Evolutionary conservation across 495 filamentous ascomycete species (phyloP), one percentile per base, ranked within the genome.

Genomic region (Aspergillus funiculosus): DNA sequence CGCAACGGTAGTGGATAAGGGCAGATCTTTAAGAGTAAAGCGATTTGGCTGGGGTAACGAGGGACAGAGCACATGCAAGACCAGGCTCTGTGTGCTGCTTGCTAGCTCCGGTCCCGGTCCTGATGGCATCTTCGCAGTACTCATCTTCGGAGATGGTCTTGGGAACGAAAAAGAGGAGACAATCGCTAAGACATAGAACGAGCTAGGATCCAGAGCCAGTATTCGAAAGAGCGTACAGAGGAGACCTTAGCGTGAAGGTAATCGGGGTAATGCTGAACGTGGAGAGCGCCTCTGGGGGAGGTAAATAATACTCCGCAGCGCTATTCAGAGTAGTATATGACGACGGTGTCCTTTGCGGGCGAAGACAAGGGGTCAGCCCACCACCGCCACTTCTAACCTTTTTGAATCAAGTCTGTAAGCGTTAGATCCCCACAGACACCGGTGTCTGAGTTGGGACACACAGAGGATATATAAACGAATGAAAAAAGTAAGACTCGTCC

Each of bases 1-100:
- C 11, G 66, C 73, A 24, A 88, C 55, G 2, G 81, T 86, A 0
- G 74, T 76, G 1, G 74, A 61, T 4, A 72, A 62, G 2, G 78
- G 63, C 11, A 86, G 43, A 14, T 69, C 61, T 2, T 69, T 55
- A 40, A 87, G 73, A 13, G 69, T 70, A 27, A 85, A 60, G 5
- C 72, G 74, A 20, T 68, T 68, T 3, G 71, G 69, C 34, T 81
- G 68, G 18, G 77, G 75, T 22, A 72, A 55, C 1, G 80, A 81
- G 2, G 82, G 83, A 51, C 81, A 86, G 7, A 87, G 52, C 31
- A 87, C 67, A 51, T 83, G 72, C 21, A 89, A 63, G 21, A 73
- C 77, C 51, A 86, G 63, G 47, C 31, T 58, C 50, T 24, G 40
- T 10, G 39, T 22, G 36, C 18, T 6, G 14, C 18, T 46, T 5